Base-by-base conservation (phyloP, 495 filamentous ascomycete species). In the Evansstolkia leycettana region DNA sequence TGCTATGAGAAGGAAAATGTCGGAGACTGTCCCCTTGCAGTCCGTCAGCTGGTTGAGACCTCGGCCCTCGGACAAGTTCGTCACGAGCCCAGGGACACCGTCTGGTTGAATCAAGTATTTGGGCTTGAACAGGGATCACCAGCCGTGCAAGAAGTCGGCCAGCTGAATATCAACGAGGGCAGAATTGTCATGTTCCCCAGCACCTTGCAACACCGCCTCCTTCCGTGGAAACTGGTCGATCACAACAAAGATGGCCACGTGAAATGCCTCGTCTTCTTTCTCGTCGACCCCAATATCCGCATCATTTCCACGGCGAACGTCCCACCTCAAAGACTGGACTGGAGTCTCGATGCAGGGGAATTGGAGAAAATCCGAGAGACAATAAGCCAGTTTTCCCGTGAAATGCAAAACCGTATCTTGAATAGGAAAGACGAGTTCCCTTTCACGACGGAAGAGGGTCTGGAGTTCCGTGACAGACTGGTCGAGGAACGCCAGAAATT, bases 281-380 rank as follows among this genome's bases (percentile, higher is more conserved):
- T 80, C 3, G 54, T 78, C 10, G 71, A 78, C 42, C 75, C 75
- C 0, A 52, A 64, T 18, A 50, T 60, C 12, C 60, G 72, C 6
- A 61, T 75, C 32, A 63, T 75, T 23, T 68, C 60, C 1, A 75
- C 75, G 0, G 62, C 64, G 0, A 69, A 72, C 38, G 64, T 79
- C 0, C 73, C 75, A 3, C 71, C 72, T 0, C 74, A 71, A 40
- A 43, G 57, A 10, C 12, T 54, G 2, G 57, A 64, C 39, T 66
- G 62, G 62, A 56, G 50, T 11, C 34, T 43, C 8, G 46, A 50
- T 31, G 29, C 43, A 0, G 17, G 39, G 1, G 38, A 48, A 0
- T 31, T 48, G 2, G 37, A 34, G 0, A 27, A 36, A 5, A 0
- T 7, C 3, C 14, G 30, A 9, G 27, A 48, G 1, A 34, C 42